These are phyloP conservation scores for Microbotryum violaceum DNA, from an alignment of 1,284 basidiomycete genomes.

Conservation along the genomic window DNA sequence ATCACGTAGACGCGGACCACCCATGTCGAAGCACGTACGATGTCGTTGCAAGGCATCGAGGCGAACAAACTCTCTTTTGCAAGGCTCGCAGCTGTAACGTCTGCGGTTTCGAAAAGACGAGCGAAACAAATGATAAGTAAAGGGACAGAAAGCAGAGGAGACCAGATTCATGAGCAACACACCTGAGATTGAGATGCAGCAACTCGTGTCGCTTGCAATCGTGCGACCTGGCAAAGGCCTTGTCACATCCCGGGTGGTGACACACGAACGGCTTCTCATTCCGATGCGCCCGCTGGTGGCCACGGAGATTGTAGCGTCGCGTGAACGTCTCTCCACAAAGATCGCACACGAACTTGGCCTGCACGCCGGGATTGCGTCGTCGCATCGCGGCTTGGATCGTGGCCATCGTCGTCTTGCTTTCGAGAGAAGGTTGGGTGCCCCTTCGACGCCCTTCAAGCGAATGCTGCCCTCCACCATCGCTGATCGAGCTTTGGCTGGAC, in stretches of 20 bases:
- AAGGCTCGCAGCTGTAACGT: conserved; percentile 10
- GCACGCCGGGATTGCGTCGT: conserved; percentile 22
- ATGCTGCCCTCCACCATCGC: neutral
- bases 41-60: conserved; percentile 32
- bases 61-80: conserved; percentile 29
- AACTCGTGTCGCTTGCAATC: conserved; percentile 77
- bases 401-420: conserved; percentile 30
- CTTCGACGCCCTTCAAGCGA: neutral
- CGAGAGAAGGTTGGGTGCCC: neutral
- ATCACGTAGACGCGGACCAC: too few relatives aligned
- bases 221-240: conserved; percentile 74
- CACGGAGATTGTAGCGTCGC: conserved; percentile 69
- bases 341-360: conserved; percentile 31
- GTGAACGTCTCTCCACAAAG: conserved; percentile 71
- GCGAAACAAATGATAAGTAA: neutral
- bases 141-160: neutral
- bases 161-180: neutral
- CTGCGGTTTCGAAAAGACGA: neutral
- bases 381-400: conserved; percentile 30
- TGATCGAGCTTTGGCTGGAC: too few relatives aligned
- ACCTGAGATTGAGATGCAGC: conserved; percentile 61
- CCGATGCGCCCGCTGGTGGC: conserved; percentile 71
- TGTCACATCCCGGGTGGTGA: conserved; percentile 74
- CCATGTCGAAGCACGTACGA: conserved; percentile 12
- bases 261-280: conserved; percentile 75